Evolutionary conservation across 2,329 filamentous ascomycete species (phyloP), one percentile per base, ranked within the genome.

Genomic region (Ophiostoma triangulosporum): DNA sequence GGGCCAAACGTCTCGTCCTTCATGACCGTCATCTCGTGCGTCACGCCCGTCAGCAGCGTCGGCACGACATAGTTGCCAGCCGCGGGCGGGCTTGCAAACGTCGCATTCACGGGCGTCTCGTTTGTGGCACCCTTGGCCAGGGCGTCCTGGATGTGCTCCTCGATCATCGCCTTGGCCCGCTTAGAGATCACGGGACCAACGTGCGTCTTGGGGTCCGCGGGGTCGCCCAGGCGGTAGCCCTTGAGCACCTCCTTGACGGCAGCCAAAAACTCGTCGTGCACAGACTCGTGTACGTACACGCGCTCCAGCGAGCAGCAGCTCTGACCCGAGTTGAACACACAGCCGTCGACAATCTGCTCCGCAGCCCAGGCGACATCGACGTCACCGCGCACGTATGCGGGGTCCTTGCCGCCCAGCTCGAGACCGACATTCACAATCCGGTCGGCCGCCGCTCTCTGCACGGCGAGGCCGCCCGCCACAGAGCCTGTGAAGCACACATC

Each of bases 301-400:
- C 91, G 78, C 71, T 97, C 91, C 52, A 97, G 75, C 24, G 88
- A 86, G 69, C 91, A 97, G 74, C 91, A 97, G 66, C 88, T 95
- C 73, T 97, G 91, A n/a, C 91, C 91, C 51, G 90, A 95, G 72
- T 97, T 97, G 76, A 97, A 97, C 54, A 97, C 75, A n/a, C 89
- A 84, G 20, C 91, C 91, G 62, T 97, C 91, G 14, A 97, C 88
- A 62, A 97, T 93, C 69, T 96, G 89, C 60, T 86, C 89, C 0
- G 91, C 91, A 0, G 85, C 90, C 91, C 90, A 96, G 48, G 81
- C 80, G 48, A 95, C 69, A 65, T 97, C 89, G 1, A 95, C 88
- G 63, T 97, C 91, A 6, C 73, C 73, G 56, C 91, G 77, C 53
- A 97, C 76, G 64, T 96, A 97, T 24, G 91, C 91, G 4, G 91